A percentile compares a stretch with the other conserved stretches of the same genome.
These are phyloP conservation scores for Digitaria exilis DNA, from an alignment of 202 grass and related monocot species.

Conservation along the genomic window DNA sequence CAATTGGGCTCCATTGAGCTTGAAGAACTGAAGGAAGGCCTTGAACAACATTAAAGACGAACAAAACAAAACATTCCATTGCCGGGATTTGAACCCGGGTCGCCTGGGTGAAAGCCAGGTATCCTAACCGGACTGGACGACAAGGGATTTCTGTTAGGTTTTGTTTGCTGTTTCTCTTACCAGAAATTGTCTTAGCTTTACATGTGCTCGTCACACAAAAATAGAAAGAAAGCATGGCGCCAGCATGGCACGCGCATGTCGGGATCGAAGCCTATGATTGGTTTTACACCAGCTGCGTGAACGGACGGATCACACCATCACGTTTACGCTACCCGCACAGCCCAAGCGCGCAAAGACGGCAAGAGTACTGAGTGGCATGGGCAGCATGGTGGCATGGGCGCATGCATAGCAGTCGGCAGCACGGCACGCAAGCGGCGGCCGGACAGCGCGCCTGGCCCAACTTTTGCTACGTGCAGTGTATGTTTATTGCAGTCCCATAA, in stretches of 20 bases:
- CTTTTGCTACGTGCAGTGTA: neutral
- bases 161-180: no score
- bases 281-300: neutral
- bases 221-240: no score
- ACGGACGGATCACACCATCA: neutral
- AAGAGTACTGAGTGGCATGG: neutral
- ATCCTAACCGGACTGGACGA: constrained; percentile 87
- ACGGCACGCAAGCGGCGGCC: neutral
- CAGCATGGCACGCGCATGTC: neutral
- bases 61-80: constrained; percentile 49
- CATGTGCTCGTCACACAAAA: no score
- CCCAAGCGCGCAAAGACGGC: neutral
- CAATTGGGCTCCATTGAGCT: neutral
- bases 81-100: constrained; percentile 98
- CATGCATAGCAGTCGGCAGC: neutral
- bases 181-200: no score
- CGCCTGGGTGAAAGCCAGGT: constrained; percentile 87
- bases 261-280: neutral
- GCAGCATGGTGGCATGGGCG: neutral
- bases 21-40: neutral
- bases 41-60: neutral
- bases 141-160: constrained; percentile 33
- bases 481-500: no score
- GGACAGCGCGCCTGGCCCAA: neutral
- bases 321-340: neutral